Conservation (phyloP, 1,284 basidiomycete species). For the Moesziomyces sp. region DNA sequence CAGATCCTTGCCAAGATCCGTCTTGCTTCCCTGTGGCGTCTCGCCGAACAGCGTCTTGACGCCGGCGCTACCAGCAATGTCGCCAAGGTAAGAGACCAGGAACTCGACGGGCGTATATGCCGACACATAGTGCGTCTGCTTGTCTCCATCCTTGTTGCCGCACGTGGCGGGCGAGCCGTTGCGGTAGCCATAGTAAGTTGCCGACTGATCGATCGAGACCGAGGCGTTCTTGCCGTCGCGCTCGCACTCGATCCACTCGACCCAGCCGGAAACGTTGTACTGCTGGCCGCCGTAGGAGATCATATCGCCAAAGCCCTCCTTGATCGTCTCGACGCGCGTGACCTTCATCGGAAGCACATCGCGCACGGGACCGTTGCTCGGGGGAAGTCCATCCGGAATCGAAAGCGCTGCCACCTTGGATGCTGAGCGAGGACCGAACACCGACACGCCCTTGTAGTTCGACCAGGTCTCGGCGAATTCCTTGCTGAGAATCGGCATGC, state of each 20-base stretch:
- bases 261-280: slow-evolving; percentile 48
- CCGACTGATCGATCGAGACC: slow-evolving; percentile 19
- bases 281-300: slow-evolving; percentile 33
- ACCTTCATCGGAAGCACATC: slow-evolving; percentile 48
- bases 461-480: slow-evolving; percentile 36
- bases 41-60: slow-evolving; percentile 35
- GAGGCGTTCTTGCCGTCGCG: slow-evolving; percentile 36
- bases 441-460: slow-evolving; percentile 31
- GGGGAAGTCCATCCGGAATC: slow-evolving; percentile 47
- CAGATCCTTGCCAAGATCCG: slow-evolving; percentile 38
- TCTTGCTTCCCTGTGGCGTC: slow-evolving; percentile 9
- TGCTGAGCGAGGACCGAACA: slow-evolving; percentile 46
- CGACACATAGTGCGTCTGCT: slow-evolving; percentile 46
- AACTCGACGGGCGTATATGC: slow-evolving; percentile 43
- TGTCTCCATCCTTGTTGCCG: slow-evolving; percentile 31
- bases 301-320: slow-evolving; percentile 37
- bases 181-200: slow-evolving; percentile 42
- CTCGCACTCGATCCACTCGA: slow-evolving; percentile 52
- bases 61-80: slow-evolving; percentile 18
- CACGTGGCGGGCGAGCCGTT: slow-evolving; percentile 42
- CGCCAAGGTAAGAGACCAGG: slow-evolving; percentile 40
- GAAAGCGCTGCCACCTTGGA: slow-evolving; percentile 45
- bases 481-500: slow-evolving; percentile 41
- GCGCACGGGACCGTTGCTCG: slow-evolving; percentile 32
- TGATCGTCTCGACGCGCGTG: slow-evolving; percentile 41